These are phyloP conservation scores for Ustilago crameri DNA, from an alignment of 1,284 basidiomycete species.

Conservation along the genomic window DNA sequence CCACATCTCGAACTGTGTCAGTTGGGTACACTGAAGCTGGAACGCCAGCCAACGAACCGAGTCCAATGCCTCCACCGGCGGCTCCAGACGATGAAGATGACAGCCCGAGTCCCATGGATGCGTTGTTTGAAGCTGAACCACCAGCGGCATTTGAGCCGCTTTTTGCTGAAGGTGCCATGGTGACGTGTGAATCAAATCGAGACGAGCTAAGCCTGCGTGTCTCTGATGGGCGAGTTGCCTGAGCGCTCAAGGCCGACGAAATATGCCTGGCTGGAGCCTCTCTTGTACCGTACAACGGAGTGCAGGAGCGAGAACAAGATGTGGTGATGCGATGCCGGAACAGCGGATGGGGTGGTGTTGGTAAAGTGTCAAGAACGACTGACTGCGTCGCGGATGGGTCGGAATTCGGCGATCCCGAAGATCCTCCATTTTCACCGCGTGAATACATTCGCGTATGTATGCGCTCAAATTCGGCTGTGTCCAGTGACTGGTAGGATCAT, in stretches of 20 bases:
- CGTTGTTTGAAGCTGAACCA: constrained; percentile 26
- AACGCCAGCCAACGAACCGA: constrained; percentile 34
- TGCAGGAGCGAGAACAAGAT: too few relatives aligned
- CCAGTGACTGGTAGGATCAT: too few relatives aligned
- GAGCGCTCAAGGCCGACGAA: too few relatives aligned
- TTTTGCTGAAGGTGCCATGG: constrained; percentile 37
- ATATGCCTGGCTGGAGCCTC: too few relatives aligned
- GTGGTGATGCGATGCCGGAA: not conserved
- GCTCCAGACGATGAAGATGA: constrained; percentile 28
- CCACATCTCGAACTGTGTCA: constrained; percentile 75
- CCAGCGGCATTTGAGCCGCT: constrained; percentile 31
- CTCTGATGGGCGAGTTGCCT: too few relatives aligned
- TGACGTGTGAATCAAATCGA: not conserved
- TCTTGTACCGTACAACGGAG: too few relatives aligned
- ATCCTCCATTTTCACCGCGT: constrained; percentile 24
- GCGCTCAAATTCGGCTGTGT: too few relatives aligned
- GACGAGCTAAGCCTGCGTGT: not conserved
- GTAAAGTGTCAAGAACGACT: constrained; percentile 1
- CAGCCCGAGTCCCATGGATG: constrained; percentile 36
- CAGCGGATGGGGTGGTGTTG: constrained; percentile 2
- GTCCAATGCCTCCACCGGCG: constrained; percentile 35
- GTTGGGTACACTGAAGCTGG: constrained; percentile 63
- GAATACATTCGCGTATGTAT: constrained; percentile 8
- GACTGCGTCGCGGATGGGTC: constrained; percentile 14
- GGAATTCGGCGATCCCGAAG: constrained; percentile 34